A percentile compares a stretch with the other conserved stretches of the same genome.
Conservation (phyloP, 345 rosid species). For the Excoecaria agallocha region DNA sequence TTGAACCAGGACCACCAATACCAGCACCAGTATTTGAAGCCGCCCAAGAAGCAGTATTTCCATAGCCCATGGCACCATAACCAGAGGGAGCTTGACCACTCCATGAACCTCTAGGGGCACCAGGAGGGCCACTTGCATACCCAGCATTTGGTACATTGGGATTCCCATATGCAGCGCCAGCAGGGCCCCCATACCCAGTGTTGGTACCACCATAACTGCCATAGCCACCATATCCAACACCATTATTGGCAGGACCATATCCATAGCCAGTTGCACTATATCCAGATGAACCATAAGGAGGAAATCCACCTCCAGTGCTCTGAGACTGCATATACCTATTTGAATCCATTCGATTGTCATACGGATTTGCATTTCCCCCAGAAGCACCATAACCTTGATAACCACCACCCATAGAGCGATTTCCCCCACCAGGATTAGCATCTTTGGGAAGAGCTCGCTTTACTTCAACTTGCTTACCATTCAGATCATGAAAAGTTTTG, state of each 20-base stretch:
- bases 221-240: constrained; percentile 82
- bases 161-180: constrained; percentile 68
- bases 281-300: constrained; percentile 82
- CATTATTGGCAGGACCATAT: constrained; percentile 71
- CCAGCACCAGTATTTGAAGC: constrained; percentile 49
- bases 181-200: constrained; percentile 71
- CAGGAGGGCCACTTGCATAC: constrained; percentile 76
- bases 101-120: constrained; percentile 80
- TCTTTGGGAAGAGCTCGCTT: constrained; percentile 97
- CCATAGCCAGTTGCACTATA: constrained; percentile 72
- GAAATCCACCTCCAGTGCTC: constrained; percentile 59
- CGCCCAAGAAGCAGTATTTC: constrained; percentile 71
- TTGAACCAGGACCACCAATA: constrained; percentile 57
- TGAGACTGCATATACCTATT: constrained; percentile 80
- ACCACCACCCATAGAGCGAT: constrained; percentile 56
- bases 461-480: constrained; percentile 95
- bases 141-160: constrained; percentile 71
- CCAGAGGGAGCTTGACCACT: constrained; percentile 71
- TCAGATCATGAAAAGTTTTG: constrained; percentile 84
- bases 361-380: constrained; percentile 56
- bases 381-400: constrained; percentile 70
- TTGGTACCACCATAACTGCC: constrained; percentile 52
- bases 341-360: constrained; percentile 81
- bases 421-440: constrained; percentile 74
- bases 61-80: constrained; percentile 86